Base-by-base conservation (phyloP, 495 filamentous ascomycete genomes). In the Hypoxylon subgilvum region DNA sequence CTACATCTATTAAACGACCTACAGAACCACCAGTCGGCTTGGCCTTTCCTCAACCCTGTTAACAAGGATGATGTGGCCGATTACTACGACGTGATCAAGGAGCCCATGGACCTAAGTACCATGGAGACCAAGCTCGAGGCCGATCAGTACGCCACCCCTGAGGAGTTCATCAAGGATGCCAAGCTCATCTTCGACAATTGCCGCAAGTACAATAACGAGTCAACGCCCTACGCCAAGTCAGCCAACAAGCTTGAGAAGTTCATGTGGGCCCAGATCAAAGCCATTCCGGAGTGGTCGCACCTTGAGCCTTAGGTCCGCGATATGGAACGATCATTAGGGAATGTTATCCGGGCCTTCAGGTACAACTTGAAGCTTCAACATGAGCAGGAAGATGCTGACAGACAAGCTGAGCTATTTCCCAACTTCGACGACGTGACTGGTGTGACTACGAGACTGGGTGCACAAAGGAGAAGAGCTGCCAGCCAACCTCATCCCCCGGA, bases 31-130 rank as follows among this genome's bases (percentile, higher is more conserved):
- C 84, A 84, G 58, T 86, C 86, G 7, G 87, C 89, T 9, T 97
- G 95, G 94, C 95, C 95, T 1, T 97, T 98, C 77, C 83, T 92
- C 6, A 84, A 91, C 40, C 94, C 94, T 3, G 94, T 98, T 52
- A 97, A 96, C 63, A 86, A 87, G 53, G 94, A 98, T 54, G 94
- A 97, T 58, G 94, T 98, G 0, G 84, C 87, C 1, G 95, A 98
- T 69, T 98, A 98, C 76, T 98, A 97, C 77, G 91, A 96, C 60
- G 93, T 97, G 31, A 97, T 98, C 77, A 89, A 91, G 70, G 91
- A 96, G 73, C 95, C 94, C 9, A 98, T 98, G 94, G 94, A 98
- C 70, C 77, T 98, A 32, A 85, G 82, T 21, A 96, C 93, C 7
- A 97, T 98, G 95, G 94, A 98, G 70, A 84, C 85, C 55, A 95